Conservation (phyloP, 257 asterid species). For the Salvia miltiorrhiza region DNA sequence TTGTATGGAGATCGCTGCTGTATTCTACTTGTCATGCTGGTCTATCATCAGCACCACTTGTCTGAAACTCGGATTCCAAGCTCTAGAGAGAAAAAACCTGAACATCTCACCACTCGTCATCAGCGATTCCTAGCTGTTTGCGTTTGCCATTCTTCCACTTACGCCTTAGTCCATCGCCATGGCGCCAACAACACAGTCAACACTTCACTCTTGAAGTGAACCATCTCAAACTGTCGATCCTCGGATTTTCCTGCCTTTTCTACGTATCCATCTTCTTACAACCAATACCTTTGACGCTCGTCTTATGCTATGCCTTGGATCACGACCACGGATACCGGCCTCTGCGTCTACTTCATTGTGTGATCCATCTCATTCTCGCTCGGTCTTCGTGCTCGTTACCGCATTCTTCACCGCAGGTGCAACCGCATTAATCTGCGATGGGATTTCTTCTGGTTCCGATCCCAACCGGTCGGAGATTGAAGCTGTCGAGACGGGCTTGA, state of each 20-base stretch:
- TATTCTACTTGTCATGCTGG: neutral
- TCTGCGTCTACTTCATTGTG: neutral
- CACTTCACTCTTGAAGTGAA: neutral
- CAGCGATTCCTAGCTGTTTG: neutral
- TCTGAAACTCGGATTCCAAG: neutral
- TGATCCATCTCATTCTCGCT: neutral
- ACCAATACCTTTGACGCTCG: neutral
- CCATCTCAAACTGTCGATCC: neutral
- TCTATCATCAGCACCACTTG: neutral
- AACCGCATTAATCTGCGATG: neutral
- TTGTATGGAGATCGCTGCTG: neutral
- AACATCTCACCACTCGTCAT: neutral
- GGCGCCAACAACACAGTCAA: neutral
- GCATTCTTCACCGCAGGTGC: neutral
- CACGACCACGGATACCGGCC: neutral
- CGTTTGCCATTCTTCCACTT: constrained; percentile 11
- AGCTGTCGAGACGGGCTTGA: neutral
- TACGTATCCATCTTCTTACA: neutral
- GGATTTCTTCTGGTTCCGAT: neutral
- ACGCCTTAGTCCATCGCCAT: neutral
- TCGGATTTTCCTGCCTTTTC: neutral
- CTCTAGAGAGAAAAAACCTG: neutral
- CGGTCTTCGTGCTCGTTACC: neutral
- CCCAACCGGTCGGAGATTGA: neutral
- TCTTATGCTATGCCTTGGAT: neutral